phyloP scores from a whole-genome alignment of 75 land plant species.

The Ceratopteris richardii region DNA sequence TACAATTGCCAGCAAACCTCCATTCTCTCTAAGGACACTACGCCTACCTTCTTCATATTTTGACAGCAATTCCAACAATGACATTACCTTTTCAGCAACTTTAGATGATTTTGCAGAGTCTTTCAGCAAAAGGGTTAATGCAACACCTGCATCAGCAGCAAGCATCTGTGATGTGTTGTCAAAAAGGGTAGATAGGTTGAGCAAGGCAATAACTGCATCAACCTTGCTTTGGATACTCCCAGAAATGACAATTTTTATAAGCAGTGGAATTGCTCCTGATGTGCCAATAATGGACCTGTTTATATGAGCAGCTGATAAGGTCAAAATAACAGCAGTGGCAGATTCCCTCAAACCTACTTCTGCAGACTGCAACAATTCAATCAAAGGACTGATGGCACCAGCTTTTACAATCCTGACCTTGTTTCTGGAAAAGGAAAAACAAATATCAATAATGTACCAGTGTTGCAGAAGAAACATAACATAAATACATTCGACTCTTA shows the following conservation, averaged over 20 bases:
- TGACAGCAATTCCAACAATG: constrained; percentile 51
- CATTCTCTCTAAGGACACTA: constrained; percentile 39
- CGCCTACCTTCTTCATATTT: constrained; percentile 56
- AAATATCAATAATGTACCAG: no score
- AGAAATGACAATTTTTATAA: constrained; percentile 39
- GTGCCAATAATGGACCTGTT: constrained; percentile 48
- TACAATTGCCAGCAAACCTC: constrained; percentile 67
- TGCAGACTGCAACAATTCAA: constrained; percentile 33
- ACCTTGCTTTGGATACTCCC: constrained; percentile 55
- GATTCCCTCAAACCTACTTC: constrained; percentile 35
- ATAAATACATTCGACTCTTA: no score
- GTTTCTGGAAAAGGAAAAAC: constrained; percentile 39
- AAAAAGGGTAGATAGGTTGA: constrained; percentile 54
- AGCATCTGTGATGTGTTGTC: constrained; percentile 39
- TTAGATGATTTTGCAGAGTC: constrained; percentile 53
- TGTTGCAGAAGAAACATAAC: no score
- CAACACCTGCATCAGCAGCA: constrained; percentile 30
- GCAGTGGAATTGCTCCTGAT: constrained; percentile 60
- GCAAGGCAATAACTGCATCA: constrained; percentile 61
- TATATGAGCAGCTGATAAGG: constrained; percentile 50
- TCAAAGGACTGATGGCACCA: constrained; percentile 56
- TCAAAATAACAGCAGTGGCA: constrained; percentile 59
- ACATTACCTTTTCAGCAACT: constrained; percentile 47
- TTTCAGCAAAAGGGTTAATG: constrained; percentile 40
- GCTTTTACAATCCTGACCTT: constrained; percentile 54